A percentile compares a stretch with the other conserved stretches of the same genome.
Evolutionary conservation across 208 protist species (phyloP).

Genomic region (Acanthamoeba lenticulata): DNA sequence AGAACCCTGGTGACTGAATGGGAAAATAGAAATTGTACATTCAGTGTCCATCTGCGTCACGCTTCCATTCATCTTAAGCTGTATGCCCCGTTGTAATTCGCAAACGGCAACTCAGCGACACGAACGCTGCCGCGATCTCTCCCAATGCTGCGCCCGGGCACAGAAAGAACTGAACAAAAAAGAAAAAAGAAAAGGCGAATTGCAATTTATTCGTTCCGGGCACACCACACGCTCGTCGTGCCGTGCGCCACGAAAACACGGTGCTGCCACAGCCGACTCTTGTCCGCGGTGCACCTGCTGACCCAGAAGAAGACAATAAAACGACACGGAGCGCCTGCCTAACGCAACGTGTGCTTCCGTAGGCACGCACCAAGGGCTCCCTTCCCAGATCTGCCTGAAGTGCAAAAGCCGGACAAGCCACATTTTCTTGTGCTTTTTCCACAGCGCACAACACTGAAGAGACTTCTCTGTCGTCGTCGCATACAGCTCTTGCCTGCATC

Average conservation of each 20-base stretch:
- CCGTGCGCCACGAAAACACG: not conserved
- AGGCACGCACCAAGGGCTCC: not conserved
- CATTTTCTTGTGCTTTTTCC: no score
- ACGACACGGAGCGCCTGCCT: not conserved
- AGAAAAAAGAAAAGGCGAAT: not conserved
- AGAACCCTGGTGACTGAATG: no score
- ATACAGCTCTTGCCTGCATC: no score
- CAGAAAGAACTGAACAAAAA: not conserved
- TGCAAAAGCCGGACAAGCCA: no score
- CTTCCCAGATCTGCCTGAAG: no score
- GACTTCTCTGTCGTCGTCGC: not conserved
- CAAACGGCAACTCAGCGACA: not conserved
- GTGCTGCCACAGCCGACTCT: no score
- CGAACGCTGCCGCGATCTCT: no score
- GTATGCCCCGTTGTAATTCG: no score
- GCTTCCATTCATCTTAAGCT: not conserved
- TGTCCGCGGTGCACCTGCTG: not conserved
- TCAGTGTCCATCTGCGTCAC: not conserved
- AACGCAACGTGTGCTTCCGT: not conserved
- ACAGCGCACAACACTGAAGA: not conserved
- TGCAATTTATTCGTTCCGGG: not conserved
- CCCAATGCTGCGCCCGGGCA: not conserved
- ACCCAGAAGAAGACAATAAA: not conserved
- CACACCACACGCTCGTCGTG: not conserved
- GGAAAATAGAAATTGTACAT: not conserved